Conservation (phyloP, 148 eudicot genomes). For the Rhododendron henanense region DNA sequence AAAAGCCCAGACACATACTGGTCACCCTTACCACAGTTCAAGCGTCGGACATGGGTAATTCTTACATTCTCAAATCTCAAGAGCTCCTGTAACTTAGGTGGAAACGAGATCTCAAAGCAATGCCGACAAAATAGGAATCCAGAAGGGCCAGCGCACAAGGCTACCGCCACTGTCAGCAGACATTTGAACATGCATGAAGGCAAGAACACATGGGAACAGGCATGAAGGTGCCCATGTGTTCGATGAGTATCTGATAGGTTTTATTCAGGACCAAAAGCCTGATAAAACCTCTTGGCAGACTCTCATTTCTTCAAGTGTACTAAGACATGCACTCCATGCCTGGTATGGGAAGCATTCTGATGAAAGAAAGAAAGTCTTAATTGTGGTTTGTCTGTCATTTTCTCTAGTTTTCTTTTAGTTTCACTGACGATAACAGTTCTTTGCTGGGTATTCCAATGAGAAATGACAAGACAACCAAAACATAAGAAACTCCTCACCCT, state of each 20-base stretch:
- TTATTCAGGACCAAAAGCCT: too few species aligned
- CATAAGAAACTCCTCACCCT: not conserved
- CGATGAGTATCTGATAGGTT: not conserved
- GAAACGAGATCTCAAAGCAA: not conserved
- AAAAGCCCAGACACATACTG: not conserved
- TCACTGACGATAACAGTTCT: not conserved
- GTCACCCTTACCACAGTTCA: not conserved
- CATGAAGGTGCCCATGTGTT: not conserved
- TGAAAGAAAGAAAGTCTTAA: not conserved
- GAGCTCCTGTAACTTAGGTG: not conserved
- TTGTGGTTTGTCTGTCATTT: not conserved
- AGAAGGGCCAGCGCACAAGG: not conserved
- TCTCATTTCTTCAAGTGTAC: not conserved
- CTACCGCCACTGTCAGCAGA: not conserved
- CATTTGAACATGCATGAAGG: too few species aligned
- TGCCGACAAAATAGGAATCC: not conserved
- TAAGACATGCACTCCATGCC: not conserved
- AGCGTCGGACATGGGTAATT: not conserved
- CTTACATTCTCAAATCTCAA: not conserved
- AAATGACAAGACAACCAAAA: not conserved
- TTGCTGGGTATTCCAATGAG: not conserved
- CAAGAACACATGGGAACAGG: too few species aligned
- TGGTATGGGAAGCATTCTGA: not conserved
- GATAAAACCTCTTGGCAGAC: not conserved
- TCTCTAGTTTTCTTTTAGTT: not conserved